Conservation (phyloP, 495 filamentous ascomycete genomes). For the Cenococcum geophilum region DNA sequence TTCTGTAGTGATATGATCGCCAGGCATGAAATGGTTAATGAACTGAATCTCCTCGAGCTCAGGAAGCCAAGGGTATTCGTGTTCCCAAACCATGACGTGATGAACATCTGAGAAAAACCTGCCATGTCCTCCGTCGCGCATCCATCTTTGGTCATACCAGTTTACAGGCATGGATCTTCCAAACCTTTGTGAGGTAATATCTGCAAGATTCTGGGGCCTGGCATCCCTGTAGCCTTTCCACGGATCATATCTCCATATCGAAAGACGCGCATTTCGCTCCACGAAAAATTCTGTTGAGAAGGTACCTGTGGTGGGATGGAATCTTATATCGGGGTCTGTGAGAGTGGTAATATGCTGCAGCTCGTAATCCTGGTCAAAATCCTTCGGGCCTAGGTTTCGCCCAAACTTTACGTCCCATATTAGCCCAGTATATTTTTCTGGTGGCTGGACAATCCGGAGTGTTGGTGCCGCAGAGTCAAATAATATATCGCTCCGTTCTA, state of each 20-base stretch:
- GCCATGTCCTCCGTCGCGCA: neutral
- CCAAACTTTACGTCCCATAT: neutral
- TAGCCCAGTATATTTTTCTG: too few relatives aligned
- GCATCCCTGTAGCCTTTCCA: constrained; percentile 1
- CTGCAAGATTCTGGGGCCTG: constrained; percentile 10
- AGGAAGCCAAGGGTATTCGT: neutral
- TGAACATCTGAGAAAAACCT: constrained; percentile 7
- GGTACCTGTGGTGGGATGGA: constrained; percentile 43
- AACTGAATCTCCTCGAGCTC: constrained; percentile 3
- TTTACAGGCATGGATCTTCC: neutral
- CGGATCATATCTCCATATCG: neutral
- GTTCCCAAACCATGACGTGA: constrained; percentile 5
- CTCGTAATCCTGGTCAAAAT: constrained; percentile 11
- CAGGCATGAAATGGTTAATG: constrained; percentile 21
- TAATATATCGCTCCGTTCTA: too few relatives aligned
- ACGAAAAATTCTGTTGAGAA: constrained; percentile 37
- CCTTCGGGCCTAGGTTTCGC: neutral
- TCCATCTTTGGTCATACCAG: neutral
- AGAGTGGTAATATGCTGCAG: constrained; percentile 32
- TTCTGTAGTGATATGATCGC: neutral
- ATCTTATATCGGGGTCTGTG: constrained; percentile 45
- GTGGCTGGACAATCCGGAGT: too few relatives aligned
- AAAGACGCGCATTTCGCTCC: constrained; percentile 1
- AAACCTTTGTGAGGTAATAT: constrained; percentile 10
- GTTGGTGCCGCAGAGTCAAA: too few relatives aligned